Conservation (phyloP, 148 eudicot species). For the Chenopodium formosanum region DNA sequence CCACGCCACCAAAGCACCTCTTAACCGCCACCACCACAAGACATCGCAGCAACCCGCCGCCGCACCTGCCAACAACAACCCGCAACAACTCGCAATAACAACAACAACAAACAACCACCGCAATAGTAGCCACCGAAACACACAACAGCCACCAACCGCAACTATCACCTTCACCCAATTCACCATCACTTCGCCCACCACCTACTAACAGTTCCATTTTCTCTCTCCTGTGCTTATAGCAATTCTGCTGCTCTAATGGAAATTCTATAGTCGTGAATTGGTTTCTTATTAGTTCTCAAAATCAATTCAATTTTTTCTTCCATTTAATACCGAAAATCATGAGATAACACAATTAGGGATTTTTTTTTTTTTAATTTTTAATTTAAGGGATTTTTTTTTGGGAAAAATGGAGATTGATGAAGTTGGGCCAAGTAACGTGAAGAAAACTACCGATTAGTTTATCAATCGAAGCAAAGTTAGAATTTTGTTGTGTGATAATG, state of each 20-base stretch:
- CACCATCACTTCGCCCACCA: too few species aligned
- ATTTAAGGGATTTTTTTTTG: background rate
- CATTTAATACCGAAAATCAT: background rate
- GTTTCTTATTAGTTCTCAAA: background rate
- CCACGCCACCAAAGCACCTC: too few species aligned
- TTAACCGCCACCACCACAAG: too few species aligned
- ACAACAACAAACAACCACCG: too few species aligned
- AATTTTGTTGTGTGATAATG: slow-evolving; percentile 81
- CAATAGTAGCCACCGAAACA: too few species aligned
- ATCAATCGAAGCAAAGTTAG: slow-evolving; percentile 84
- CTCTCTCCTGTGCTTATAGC: slow-evolving; percentile 10
- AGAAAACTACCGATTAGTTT: slow-evolving; percentile 54
- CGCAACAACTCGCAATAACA: too few species aligned
- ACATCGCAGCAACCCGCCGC: too few species aligned
- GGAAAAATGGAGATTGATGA: slow-evolving; percentile 19
- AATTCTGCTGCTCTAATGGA: slow-evolving; percentile 31
- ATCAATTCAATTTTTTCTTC: background rate
- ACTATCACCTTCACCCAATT: too few species aligned
- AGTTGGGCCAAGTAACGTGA: slow-evolving; percentile 37
- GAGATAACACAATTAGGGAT: slow-evolving; percentile 7
- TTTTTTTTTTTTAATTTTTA: background rate
- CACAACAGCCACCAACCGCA: too few species aligned
- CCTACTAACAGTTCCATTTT: background rate
- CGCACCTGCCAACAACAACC: too few species aligned
- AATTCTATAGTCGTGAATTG: slow-evolving; percentile 29